These are phyloP conservation scores for Metroxylon sagu DNA, from an alignment of 176 grass and related monocot species.

Conservation along the genomic window DNA sequence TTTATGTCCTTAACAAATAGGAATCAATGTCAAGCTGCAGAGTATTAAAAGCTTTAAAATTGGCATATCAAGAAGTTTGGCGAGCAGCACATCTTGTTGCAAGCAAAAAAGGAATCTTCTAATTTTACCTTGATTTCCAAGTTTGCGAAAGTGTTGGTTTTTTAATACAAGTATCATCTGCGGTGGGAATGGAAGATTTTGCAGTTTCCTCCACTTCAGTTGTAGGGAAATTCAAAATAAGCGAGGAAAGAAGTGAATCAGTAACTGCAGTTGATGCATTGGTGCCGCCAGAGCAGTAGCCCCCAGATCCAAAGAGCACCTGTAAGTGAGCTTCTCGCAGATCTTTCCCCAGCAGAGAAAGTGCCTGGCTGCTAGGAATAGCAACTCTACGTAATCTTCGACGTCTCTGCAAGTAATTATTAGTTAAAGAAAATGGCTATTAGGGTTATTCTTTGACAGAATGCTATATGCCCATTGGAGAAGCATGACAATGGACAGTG, in stretches of 20 bases:
- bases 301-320: conserved; percentile 36
- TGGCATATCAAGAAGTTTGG: no score
- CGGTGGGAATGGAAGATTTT: conserved; percentile 24
- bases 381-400: conserved; percentile 24
- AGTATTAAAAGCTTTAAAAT: no score
- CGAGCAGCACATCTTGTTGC: no score
- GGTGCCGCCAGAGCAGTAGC: conserved; percentile 12
- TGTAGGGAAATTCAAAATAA: conserved; percentile 39
- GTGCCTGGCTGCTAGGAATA: conserved; percentile 25
- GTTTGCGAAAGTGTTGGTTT: conserved; percentile 22
- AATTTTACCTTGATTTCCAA: conserved; percentile 36
- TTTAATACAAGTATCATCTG: conserved; percentile 29
- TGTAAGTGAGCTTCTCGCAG: conserved; percentile 42
- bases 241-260: conserved; percentile 41
- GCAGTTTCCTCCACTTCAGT: conserved; percentile 27
- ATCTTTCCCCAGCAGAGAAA: conserved; percentile 32
- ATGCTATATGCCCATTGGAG: no score
- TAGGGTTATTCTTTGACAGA: no score
- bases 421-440: conserved; percentile 25
- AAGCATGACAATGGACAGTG: not conserved
- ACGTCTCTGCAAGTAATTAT: conserved; percentile 30
- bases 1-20: no score
- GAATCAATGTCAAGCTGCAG: no score
- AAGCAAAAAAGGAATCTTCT: not conserved
- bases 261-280: conserved; percentile 26